Base-by-base conservation (phyloP, 768 basidiomycete genomes). In the Podaxis sp. region DNA sequence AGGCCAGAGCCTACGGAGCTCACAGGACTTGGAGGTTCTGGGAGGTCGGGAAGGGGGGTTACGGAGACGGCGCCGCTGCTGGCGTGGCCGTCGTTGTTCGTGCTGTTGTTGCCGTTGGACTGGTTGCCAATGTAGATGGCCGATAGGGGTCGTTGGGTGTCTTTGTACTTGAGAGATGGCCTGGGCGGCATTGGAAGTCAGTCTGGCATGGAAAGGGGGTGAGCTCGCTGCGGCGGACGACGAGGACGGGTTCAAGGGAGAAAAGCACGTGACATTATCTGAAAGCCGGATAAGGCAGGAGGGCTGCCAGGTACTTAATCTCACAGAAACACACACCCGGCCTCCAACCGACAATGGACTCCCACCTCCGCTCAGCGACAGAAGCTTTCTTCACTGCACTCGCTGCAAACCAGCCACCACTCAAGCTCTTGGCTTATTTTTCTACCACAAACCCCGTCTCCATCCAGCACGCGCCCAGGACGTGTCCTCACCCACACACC, bases 21-120 rank as follows among this genome's bases (percentile, higher is more conserved):
- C 24, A 76, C 78, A 11, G 88, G 87, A 65, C 86, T 88, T n/a
- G 87, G 86, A 2, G 87, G 87, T 65, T 87, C 87, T 55, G 89
- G 88, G 49, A 91, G 81, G 68, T 88, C 87, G 2, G 90, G 89
- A 20, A 90, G 77, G 52, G 77, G 71, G 13, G 79, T 76, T 11
- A 73, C 70, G 13, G 72, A 48, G 69, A 66, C 49, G 66, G 66
- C 17, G 67, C 67, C 38, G 67, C 66, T 13, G 66, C 62, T 36
- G 67, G 69, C 15, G 73, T 68, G 40, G 64, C 64, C 40, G 60
- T 63, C 61, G 57, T 67, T 62, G 66, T 64, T 64, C 46, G 71
- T 65, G 58, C 66, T 69, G 60, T 71, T 72, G 60, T 36, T 65
- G 48, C 67, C 46, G 56, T 64, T 30, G 66, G 66, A 51, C 57